Base-by-base conservation (phyloP, 192 early-diverging fungal species). In the Coemansia asiatica region DNA sequence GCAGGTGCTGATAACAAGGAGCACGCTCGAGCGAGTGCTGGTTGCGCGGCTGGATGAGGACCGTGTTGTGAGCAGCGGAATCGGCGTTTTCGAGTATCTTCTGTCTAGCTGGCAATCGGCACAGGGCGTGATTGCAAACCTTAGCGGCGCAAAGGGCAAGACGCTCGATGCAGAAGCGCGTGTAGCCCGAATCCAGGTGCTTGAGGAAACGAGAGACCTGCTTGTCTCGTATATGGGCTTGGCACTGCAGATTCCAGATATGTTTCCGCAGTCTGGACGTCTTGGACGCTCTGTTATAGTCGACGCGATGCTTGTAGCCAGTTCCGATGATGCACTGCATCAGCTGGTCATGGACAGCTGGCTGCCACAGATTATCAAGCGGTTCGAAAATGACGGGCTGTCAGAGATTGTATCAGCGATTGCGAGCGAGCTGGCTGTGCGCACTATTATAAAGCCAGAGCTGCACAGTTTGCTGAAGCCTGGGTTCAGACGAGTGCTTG, bases 191-290 rank as follows among this genome's bases (percentile, higher is more conserved):
- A 47, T 90, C 6, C 60, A 56, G 10, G 83, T 83, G 6, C 54
- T 98, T 61, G 78, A 87, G 36, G 66, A 75, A 16, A 75, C 86
- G 10, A 83, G 86, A 48, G 75, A 38, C 0, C 58, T 97, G 53
- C 63, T 96, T 19, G 82, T 96, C 2, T 94, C 90, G 54, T 98
- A 97, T 70, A 84, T 86, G 54, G 92, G 91, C 6, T 79, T 96
- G 28, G 81, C 91, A 44, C 64, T 97, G 33, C 93, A 91, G 53
- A 85, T 93, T 62, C 90, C 91, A n/a, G 94, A 92, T 23, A 92
- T 92, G 87, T 96, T 95, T 64, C 87, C 95, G 23, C 93, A 93
- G 64, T 54, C 77, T 51, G 55, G 72, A 0, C 61, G 63, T 7
- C 63, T 57, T 0, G 74, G 69, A 1, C 69, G 63, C 29, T 51